phyloP scores from a whole-genome alignment of 768 basidiomycete species.

The Agrocybe pediades region DNA sequence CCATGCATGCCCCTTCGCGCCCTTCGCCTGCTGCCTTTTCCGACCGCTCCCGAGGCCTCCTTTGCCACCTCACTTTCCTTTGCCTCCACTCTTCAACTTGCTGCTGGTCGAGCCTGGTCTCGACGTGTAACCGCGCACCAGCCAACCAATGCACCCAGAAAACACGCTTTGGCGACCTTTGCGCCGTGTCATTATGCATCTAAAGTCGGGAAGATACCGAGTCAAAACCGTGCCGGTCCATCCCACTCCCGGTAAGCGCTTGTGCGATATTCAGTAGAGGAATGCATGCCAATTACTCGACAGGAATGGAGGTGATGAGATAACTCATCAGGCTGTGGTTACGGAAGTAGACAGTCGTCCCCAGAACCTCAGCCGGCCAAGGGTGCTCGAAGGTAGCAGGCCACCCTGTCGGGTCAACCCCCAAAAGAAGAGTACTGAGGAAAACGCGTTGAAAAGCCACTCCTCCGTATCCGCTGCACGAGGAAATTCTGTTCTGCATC shows the following conservation, averaged over 20 bases:
- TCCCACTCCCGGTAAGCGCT: slow-evolving; percentile 4
- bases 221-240: neutral
- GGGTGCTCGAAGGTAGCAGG: neutral
- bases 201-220: slow-evolving; percentile 1
- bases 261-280: neutral
- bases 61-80: slow-evolving; percentile 31
- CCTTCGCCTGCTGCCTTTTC: slow-evolving; percentile 33
- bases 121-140: slow-evolving; percentile 19
- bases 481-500: neutral
- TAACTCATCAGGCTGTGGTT: neutral
- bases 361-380: neutral
- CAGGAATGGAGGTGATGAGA: neutral
- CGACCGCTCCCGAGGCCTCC: slow-evolving; percentile 17
- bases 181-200: slow-evolving; percentile 6
- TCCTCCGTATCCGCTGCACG: neutral
- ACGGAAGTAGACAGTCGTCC: neutral
- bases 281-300: neutral
- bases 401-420: neutral
- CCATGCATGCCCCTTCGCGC: slow-evolving; percentile 55
- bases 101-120: slow-evolving; percentile 54
- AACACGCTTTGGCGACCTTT: slow-evolving; percentile 6
- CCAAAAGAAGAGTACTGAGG: slow-evolving; percentile 1
- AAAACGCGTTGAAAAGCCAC: neutral
- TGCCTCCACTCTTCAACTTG: slow-evolving; percentile 43
- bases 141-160: slow-evolving; percentile 3